Evolutionary conservation across 2,329 filamentous ascomycete species (phyloP).

Genomic region (Sporothrix globosa): DNA sequence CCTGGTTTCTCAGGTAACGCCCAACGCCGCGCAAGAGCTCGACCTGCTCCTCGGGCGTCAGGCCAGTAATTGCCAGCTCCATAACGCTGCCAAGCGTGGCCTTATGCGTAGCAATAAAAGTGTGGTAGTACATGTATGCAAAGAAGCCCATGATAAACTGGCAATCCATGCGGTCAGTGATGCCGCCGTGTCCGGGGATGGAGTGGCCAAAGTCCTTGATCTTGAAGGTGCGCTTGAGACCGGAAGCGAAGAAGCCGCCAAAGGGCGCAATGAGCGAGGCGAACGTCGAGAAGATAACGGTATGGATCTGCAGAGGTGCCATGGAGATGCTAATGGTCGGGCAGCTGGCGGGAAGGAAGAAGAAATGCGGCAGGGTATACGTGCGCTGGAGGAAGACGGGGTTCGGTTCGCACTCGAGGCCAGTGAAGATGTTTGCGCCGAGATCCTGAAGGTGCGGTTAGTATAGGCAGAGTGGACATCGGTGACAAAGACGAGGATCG

Average conservation of each 20-base stretch:
- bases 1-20: constrained; percentile 68
- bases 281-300: constrained; percentile 86
- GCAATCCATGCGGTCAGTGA: constrained; percentile 99
- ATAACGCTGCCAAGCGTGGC: constrained; percentile 83
- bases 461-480: too few species aligned
- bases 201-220: constrained; percentile 99
- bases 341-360: constrained; percentile 64
- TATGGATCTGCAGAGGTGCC: constrained; percentile 90
- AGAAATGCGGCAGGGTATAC: constrained; percentile 72
- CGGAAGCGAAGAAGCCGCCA: constrained; percentile 96
- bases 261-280: constrained; percentile 96
- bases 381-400: constrained; percentile 82
- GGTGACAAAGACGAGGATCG: too few species aligned
- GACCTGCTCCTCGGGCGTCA: constrained; percentile 84
- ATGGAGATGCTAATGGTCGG: constrained; percentile 69
- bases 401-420: constrained; percentile 86
- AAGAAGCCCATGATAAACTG: constrained; percentile 99
- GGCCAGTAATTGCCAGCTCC: constrained; percentile 87
- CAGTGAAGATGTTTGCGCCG: constrained; percentile 88
- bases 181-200: constrained; percentile 95
- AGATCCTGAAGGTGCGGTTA: constrained; percentile 62
- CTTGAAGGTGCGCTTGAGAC: constrained; percentile 97
- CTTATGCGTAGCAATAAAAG: constrained; percentile 90
- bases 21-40: constrained; percentile 71
- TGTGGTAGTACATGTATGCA: constrained; percentile 97